Percentiles rank a stretch among this genome's conserved stretches.
phyloP scores from a whole-genome alignment of 1,139 yeast genomes.

The Magnusiomyces magnusii region DNA sequence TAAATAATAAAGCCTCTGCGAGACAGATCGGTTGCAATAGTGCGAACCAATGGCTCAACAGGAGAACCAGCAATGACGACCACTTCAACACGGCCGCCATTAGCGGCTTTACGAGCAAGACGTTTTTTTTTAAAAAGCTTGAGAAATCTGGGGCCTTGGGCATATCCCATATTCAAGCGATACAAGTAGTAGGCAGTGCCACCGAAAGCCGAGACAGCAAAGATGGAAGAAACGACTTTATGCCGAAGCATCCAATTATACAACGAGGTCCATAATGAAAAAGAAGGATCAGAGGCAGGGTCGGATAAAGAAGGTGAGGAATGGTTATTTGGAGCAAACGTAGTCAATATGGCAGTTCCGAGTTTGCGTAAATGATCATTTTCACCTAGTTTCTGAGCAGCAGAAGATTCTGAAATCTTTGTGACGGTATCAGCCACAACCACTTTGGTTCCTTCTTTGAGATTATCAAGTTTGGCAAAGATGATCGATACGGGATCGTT shows the following conservation, averaged over 20 bases:
- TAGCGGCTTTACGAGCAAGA: constrained; percentile 53
- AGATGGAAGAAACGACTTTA: constrained; percentile 23
- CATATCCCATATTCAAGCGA: constrained; percentile 14
- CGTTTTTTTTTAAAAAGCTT: constrained; percentile 30
- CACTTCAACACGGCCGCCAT: constrained; percentile 71
- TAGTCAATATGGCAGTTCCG: constrained; percentile 5
- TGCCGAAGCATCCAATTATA: constrained; percentile 27
- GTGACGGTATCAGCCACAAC: constrained; percentile 22
- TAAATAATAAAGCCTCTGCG: constrained; percentile 75
- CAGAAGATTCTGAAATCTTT: constrained; percentile 20
- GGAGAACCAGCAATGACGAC: constrained; percentile 72
- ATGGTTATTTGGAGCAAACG: neutral
- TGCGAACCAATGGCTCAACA: constrained; percentile 62
- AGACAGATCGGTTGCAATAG: constrained; percentile 66
- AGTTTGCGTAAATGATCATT: constrained; percentile 11
- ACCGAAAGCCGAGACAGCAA: constrained; percentile 21
- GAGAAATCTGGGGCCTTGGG: constrained; percentile 14
- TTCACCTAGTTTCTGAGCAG: constrained; percentile 16
- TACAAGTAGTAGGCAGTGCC: constrained; percentile 22
- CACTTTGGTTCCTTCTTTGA: constrained; percentile 22
- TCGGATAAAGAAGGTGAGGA: neutral
- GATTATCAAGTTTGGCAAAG: constrained; percentile 19
- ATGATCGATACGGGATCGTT: constrained; percentile 20
- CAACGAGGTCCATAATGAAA: neutral
- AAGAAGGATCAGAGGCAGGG: neutral